Base-by-base conservation (phyloP, 1,284 basidiomycete genomes). In the Leccinum pachyderme region DNA sequence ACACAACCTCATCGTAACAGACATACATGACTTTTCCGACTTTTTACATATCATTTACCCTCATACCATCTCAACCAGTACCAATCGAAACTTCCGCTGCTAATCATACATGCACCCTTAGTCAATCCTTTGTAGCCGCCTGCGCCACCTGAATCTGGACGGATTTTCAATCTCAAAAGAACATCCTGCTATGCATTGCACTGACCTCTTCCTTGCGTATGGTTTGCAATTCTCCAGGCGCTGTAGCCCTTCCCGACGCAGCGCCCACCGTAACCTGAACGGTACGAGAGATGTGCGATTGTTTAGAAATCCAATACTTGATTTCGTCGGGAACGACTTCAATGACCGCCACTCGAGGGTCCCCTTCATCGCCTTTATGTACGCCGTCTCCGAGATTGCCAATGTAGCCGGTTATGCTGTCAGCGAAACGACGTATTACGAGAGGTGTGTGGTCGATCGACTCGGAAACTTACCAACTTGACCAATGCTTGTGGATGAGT, bases 371-470 rank as follows among this genome's bases (percentile, higher is more conserved):
- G 32, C 94, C 94, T 59, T 86, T 91, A 72, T 94, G 91, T 15
- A 89, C 74, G n/a, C 90, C 91, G 63, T 96, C 94, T 47, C 86
- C 86, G 58, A 95, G 77, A 69, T 95, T 87, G 22, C 90, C 91
- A 66, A 96, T 95, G 82, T 92, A 96, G 0, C 87, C 89, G 11
- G 84, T 74, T 44, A 82, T 76, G 4, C 87, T 89, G 3, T 0
- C 32, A 52, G 22, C 37, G 11, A 2, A 25, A 47, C 7, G 27
- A 28, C 59, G 46, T 58, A 46, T 32, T 31, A 33, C 18, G 27
- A 6, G 27, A 46, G 27, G 39, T 28, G n/a, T 11, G 12, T 11
- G 8, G 27, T 35, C 4, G 6, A 28, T 6, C 4, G 11, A 12
- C 18, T 32, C n/a, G 12, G 13, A 29, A 44, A n/a, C 83, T 60